A percentile compares a stretch with the other conserved stretches of the same genome.
Evolutionary conservation across 805 yeast genomes (phyloP).

Genomic region (Barnettozyma californica): DNA sequence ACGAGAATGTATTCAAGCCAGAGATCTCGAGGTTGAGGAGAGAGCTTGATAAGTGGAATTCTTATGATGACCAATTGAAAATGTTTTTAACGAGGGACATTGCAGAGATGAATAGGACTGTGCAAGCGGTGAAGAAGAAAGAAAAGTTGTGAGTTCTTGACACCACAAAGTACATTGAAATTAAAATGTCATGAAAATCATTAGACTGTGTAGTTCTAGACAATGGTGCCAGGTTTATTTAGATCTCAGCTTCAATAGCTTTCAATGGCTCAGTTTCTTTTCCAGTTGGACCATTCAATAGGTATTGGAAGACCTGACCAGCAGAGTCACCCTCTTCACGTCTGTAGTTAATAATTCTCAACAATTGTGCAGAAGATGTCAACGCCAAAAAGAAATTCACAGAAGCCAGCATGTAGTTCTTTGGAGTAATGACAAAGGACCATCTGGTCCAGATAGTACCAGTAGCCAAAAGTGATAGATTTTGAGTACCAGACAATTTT

Average conservation of each 20-base stretch:
- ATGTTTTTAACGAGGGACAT: slow-evolving; percentile 18
- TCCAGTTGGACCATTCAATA: slow-evolving; percentile 5
- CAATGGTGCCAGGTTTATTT: neutral
- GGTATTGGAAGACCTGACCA: slow-evolving; percentile 48
- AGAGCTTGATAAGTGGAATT: slow-evolving; percentile 19
- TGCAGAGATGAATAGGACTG: slow-evolving; percentile 17
- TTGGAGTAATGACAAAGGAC: slow-evolving; percentile 91
- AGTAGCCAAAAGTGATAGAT: slow-evolving; percentile 69
- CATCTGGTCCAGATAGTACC: slow-evolving; percentile 98
- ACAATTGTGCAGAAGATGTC: slow-evolving; percentile 82
- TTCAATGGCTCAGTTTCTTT: neutral
- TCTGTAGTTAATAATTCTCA: slow-evolving; percentile 69
- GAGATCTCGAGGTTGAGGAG: slow-evolving; percentile 12
- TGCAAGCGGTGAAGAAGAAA: slow-evolving; percentile 11
- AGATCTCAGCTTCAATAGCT: slow-evolving; percentile 1
- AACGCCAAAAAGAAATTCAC: slow-evolving; percentile 91
- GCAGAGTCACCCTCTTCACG: slow-evolving; percentile 55
- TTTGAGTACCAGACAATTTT: slow-evolving; percentile 81
- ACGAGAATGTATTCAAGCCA: slow-evolving; percentile 17
- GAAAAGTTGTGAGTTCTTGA: slow-evolving; percentile 1
- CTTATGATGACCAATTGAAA: slow-evolving; percentile 19
- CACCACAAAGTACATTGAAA: neutral
- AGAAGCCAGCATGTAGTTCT: slow-evolving; percentile 79
- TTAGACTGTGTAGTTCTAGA: slow-evolving; percentile 1
- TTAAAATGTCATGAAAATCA: slow-evolving; percentile 6